A percentile compares a stretch with the other conserved stretches of the same genome.
Evolutionary conservation across 2,329 filamentous ascomycete genomes (phyloP).

Genomic region (Exserohilum turcica): DNA sequence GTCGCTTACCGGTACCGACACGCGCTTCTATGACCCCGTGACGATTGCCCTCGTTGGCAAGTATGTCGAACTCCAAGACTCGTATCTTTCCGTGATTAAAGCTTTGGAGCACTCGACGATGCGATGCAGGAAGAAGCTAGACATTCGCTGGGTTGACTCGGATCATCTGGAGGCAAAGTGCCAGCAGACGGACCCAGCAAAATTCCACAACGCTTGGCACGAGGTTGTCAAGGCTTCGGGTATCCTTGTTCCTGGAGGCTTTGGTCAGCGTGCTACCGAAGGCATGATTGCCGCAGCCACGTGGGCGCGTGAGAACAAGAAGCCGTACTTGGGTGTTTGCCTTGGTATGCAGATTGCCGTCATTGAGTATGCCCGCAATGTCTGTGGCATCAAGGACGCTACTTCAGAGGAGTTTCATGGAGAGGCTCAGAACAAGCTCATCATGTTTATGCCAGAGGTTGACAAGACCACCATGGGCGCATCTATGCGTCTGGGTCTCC

Average conservation of each 20-base stretch:
- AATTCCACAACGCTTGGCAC: conserved; percentile 87
- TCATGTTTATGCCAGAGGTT: conserved; percentile 93
- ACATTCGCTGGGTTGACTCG: conserved; percentile 83
- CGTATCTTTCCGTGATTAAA: conserved; percentile 84
- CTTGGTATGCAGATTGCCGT: conserved; percentile 92
- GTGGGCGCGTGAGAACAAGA: conserved; percentile 81
- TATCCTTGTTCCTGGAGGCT: conserved; percentile 75
- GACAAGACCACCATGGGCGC: conserved; percentile 77
- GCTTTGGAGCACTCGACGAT: conserved; percentile 90
- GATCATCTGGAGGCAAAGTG: conserved; percentile 76
- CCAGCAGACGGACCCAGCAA: conserved; percentile 66
- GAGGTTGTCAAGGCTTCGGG: conserved; percentile 72
- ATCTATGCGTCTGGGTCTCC: conserved; percentile 83
- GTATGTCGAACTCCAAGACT: conserved; percentile 83
- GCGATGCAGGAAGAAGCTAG: conserved; percentile 78
- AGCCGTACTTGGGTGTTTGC: conserved; percentile 87
- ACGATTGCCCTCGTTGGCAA: conserved; percentile 90
- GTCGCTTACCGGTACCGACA: conserved; percentile 68
- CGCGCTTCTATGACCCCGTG: conserved; percentile 70
- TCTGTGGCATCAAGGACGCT: conserved; percentile 67
- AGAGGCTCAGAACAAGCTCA: conserved; percentile 68
- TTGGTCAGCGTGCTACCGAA: conserved; percentile 79
- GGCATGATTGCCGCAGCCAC: conserved; percentile 89
- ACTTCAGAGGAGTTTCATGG: conserved; percentile 63
- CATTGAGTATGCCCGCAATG: conserved; percentile 81